A percentile compares a stretch with the other conserved stretches of the same genome.
Evolutionary conservation across 176 grass and related monocot species (phyloP).

Genomic region (Cenchrus purpureus): DNA sequence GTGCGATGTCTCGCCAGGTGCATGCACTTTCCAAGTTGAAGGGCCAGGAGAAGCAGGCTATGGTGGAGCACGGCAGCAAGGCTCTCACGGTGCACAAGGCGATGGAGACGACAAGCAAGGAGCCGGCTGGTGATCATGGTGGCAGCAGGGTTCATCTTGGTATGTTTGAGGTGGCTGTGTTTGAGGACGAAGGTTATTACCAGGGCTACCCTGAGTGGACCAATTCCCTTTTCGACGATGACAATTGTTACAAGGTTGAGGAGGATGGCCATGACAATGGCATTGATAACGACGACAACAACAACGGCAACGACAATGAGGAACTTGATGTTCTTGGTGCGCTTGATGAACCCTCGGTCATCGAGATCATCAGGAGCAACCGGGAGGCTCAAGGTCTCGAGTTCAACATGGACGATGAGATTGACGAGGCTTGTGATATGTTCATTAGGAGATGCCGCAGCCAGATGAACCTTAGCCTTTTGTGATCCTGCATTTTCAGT

Average conservation of each 20-base stretch:
- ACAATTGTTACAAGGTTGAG: conserved; percentile 3
- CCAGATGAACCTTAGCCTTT: conserved; percentile 44
- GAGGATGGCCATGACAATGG: not conserved
- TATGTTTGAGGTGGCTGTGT: conserved; percentile 27
- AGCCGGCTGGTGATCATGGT: not conserved
- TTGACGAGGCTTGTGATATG: conserved; percentile 71
- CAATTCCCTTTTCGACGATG: conserved; percentile 49
- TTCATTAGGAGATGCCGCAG: conserved; percentile 70
- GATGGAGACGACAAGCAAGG: not conserved
- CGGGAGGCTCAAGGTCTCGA: conserved; percentile 58
- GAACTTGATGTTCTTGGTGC: conserved; percentile 11
- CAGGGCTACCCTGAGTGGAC: conserved; percentile 39
- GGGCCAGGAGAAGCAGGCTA: not conserved
- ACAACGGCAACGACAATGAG: conserved; percentile 5
- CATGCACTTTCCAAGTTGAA: conserved; percentile 37
- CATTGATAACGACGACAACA: too few relatives aligned
- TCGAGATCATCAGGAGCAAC: conserved; percentile 70
- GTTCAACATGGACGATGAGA: conserved; percentile 79
- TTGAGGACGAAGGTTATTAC: conserved; percentile 17
- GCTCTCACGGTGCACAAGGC: conserved; percentile 41
- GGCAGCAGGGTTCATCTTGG: not conserved
- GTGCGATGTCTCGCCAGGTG: conserved; percentile 60
- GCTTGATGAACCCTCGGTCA: conserved; percentile 39
- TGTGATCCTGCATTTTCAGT: not conserved
- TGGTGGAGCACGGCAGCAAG: conserved; percentile 22